Evolutionary conservation across 768 basidiomycete species (phyloP), one percentile per base, ranked within the genome.

Genomic region (Leucocoprinus sp.): DNA sequence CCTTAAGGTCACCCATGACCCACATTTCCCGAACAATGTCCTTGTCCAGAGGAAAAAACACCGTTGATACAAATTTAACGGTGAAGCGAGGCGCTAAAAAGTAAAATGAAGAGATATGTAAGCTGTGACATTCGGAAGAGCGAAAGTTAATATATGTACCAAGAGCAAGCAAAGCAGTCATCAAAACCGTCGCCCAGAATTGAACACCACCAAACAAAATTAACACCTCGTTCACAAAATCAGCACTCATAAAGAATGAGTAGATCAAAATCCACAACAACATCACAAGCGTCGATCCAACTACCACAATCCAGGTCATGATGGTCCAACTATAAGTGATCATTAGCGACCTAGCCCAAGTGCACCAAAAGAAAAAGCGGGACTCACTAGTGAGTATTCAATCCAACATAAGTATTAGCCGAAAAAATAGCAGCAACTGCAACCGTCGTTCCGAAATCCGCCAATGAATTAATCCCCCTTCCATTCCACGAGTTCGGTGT

Each of bases 1-100:
- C 87, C 59, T 92, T 92, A 45, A 92, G 70, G 56, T 90, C 80
- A 3, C 89, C 89, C 48, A 61, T 56, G 3, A 91, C 86, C 88
- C 87, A 91, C 77, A 81, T 84, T 68, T 98, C 95, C 22, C 95
- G 82, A 6, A 98, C 71, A 45, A 97, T 82, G 55, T 96, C 88
- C 59, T 80, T 84, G 70, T 98, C 95, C 14, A 81, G 67, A 2
- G 93, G 93, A 38, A 61, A 64, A 56, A 93, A 96, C 0, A 81
- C 74, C 1, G 80, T 70, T 8, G 74, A 68, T 50, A 83, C 57
- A 58, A 76, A 90, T 57, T 89, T 88, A 63, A 80, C 68, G 24
- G 93, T 43, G 68, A 88, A 91, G 12, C 89, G 78, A 0, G 95
- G 95, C 4, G 80, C 88, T 90, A 40, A 37, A 41, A 43, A 11